Base-by-base conservation (phyloP, 2,329 filamentous ascomycete genomes). In the Gnomoniopsis sp. region DNA sequence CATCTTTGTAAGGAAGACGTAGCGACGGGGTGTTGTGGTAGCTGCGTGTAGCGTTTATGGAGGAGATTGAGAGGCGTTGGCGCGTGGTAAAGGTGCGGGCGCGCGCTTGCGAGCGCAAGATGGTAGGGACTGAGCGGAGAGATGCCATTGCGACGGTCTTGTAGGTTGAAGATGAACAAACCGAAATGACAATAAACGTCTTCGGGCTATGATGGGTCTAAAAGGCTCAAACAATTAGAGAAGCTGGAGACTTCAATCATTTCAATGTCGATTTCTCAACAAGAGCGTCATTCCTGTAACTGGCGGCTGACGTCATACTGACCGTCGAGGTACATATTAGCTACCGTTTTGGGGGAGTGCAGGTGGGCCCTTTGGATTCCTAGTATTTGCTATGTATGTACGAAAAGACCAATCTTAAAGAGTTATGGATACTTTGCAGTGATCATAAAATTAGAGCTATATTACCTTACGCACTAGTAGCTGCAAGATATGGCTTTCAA, bases 1-100 rank as follows among this genome's bases (percentile, higher is more conserved):
- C 71, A 65, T 82, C 75, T 63, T 84, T 84, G 70, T 81, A 81
- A 3, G 79, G 69, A 3, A 62, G 46, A 10, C 64, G 63, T 14
- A 64, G 36, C 22, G 59, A 47, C 2, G 69, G 19, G 0, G 73
- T 70, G 34, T 67, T 65, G 65, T 76, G 74, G 48, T 76, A 71
- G 19, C 65, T 63, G 3, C 72, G 70, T 26, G 59, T 33, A 11
- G 63, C 33, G 33, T 46, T 6, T 11, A 34, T 33, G 41, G 52
- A 23, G 15, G 47, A 26, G 26, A 58, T 38, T 26, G 63, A 47
- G 22, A 57, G n/a, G 21, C 10, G 43, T 22, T 22, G 55, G 36
- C 34, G 57, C 49, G 23, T 38, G 41, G 36, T 33, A 36, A 34
- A 33, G 26, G 15, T 22, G 55, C 22, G 41, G 50, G 36, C 58